Base-by-base conservation (phyloP, 352 stramenopile species). In the Phytophthora boehmeriae region DNA sequence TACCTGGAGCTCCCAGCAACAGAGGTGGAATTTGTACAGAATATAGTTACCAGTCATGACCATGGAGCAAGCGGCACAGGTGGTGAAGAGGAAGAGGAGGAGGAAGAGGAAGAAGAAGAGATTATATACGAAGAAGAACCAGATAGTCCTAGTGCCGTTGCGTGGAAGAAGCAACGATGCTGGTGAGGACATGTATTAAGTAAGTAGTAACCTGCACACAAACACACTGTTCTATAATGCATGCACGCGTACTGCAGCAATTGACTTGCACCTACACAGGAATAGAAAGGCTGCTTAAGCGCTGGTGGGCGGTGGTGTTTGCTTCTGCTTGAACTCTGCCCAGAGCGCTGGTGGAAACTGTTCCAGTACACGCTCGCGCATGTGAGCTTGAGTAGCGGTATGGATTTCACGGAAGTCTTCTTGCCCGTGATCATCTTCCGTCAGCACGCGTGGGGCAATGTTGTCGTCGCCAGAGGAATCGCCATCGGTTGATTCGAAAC, bases 1-100 rank as follows among this genome's bases (percentile, higher is more conserved):
- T 95, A 89, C 23, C 46, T 95, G 8, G 68, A 90, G 42, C 60
- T 95, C 1, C 83, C 86, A 16, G 55, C 73, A n/a, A 63, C 69
- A 3, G 86, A 92, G 58, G 66, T 94, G 46, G 73, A 88, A 56
- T 64, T 90, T 53, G 75, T 92, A 5, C 72, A 85, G 54, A 56
- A 66, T 2, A 66, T 84, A 20, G 59, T 71, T 14, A 52, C 56
- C 32, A 53, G 65, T 8, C 42, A 52, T 1, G 36, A 45, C 34
- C 23, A 14, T 10, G 41, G 30, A 13, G 16, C 27, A 25, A 41
- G 43, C 35, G 51, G 36, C 8, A 32, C 34, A 50, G 47, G 27
- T 28, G 52, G 53, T 13, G 58, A 57, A 6, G 36, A 66, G 32
- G 59, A 56, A n/a, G 28, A 56, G 42, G 48, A 54, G 23, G 68